Conservation (phyloP, 805 yeast species). For the Tetrapisispora fleetii region DNA sequence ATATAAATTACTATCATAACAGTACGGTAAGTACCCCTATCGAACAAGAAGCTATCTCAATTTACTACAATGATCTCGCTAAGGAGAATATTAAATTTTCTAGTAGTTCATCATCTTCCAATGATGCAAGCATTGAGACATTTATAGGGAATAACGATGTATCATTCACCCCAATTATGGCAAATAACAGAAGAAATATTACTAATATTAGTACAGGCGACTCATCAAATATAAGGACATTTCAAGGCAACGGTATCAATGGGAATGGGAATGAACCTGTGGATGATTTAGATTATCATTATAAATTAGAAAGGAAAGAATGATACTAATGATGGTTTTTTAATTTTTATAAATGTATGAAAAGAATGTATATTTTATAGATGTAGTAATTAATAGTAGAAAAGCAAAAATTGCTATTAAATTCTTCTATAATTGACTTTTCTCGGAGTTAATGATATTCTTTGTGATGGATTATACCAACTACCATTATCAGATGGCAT, state of each 20-base stretch:
- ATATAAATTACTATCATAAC: not conserved
- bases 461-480: constrained; percentile 53
- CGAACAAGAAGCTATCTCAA: not conserved
- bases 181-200: not conserved
- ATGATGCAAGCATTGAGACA: not conserved
- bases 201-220: not conserved
- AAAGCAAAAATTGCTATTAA: not conserved
- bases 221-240: not conserved
- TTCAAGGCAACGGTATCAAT: not conserved
- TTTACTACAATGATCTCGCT: not conserved
- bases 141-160: not conserved
- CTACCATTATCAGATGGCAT: constrained; percentile 51
- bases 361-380: not conserved
- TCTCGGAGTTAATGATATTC: constrained; percentile 31
- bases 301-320: constrained; percentile 1
- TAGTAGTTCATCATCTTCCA: not conserved
- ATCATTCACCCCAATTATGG: not conserved
- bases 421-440: constrained; percentile 15
- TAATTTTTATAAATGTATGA: constrained; percentile 2
- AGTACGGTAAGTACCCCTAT: not conserved
- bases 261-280: not conserved
- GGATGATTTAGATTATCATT: constrained; percentile 1
- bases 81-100: not conserved
- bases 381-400: not conserved
- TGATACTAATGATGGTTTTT: not conserved